Base-by-base conservation (phyloP, 495 filamentous ascomycete species). In the Niebla homalea region DNA sequence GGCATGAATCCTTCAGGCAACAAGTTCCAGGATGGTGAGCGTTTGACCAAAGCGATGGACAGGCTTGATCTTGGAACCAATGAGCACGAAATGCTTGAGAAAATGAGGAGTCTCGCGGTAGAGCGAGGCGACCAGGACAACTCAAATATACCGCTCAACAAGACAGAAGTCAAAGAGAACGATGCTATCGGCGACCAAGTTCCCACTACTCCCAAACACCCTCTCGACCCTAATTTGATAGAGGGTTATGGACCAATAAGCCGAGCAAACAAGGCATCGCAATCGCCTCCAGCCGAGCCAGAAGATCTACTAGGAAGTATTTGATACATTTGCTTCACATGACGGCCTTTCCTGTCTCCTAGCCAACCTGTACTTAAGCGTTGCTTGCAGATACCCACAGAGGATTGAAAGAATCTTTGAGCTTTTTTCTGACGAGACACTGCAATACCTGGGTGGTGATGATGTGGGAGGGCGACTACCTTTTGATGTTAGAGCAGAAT, bases 61-160 rank as follows among this genome's bases (percentile, higher is more conserved):
- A 63, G 58, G 18, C 42, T 73, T 26, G 57, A 61, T 12, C 52
- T 64, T 44, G 51, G 57, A 22, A 19, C 14, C 14, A 41, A 47
- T 8, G 39, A 51, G 25, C 49, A 36, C 40, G 35, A 22, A 20
- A 36, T 61, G 8, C 52, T 42, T 15, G 59, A 57, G 36, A 53
- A 60, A 18, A 54, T 60, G 43, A 61, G 60, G 21, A 67, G 69
- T 19, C 67, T 77, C 1, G 70, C 73, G 10, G 25, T 73, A 46
- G 72, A 76, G 50, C 66, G 73, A 19, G 72, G 73, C 14, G 73
- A 75, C 52, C 51, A 54, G 0, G 21, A 22, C 21, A 18, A 8
- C 3, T 18, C 21, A 8, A 22, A 41, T 15, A 41, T 19, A 15
- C 39, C 15, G 21, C 16, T 18, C 8, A 3, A 41, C 18, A 18